Evolutionary conservation across 257 asterid genomes (phyloP).

Genomic region (Scutellaria baicalensis): DNA sequence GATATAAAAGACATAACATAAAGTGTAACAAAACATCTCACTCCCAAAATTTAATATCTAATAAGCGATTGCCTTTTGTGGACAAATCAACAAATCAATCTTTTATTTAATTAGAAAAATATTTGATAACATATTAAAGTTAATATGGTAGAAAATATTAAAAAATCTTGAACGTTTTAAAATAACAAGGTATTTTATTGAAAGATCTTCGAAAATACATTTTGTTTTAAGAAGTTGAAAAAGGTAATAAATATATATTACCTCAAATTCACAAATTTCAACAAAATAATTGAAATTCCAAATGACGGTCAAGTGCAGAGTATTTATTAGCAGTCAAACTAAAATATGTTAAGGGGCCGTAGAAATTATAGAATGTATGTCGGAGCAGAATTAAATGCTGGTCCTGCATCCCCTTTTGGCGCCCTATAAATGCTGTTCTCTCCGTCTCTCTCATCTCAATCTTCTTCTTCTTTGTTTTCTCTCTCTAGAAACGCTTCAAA

Average conservation of each 20-base stretch:
- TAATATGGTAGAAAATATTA: too few species aligned
- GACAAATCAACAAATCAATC: background rate
- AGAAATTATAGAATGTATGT: slow-evolving; percentile 29
- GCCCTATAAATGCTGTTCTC: slow-evolving; percentile 17
- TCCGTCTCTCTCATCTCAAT: slow-evolving; percentile 12
- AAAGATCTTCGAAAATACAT: background rate
- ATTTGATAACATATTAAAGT: too few species aligned
- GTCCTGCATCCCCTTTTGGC: slow-evolving; percentile 18
- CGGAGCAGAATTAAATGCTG: slow-evolving; percentile 22
- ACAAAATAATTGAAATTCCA: background rate
- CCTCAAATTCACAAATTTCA: too few species aligned
- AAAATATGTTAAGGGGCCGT: background rate
- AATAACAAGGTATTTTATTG: background rate
- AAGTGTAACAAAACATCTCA: background rate
- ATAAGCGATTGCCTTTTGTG: background rate
- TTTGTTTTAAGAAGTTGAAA: too few species aligned
- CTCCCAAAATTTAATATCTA: background rate
- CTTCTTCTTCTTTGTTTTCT: background rate
- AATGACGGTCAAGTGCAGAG: background rate
- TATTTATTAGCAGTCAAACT: slow-evolving; percentile 1
- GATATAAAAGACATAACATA: too few species aligned
- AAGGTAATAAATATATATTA: too few species aligned
- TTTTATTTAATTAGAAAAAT: background rate
- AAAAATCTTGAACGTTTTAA: too few species aligned
- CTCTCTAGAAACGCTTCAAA: slow-evolving; percentile 7